Evolutionary conservation across 169 alveolate genomes (phyloP).

Genomic region (Eimeria necatrix): DNA sequence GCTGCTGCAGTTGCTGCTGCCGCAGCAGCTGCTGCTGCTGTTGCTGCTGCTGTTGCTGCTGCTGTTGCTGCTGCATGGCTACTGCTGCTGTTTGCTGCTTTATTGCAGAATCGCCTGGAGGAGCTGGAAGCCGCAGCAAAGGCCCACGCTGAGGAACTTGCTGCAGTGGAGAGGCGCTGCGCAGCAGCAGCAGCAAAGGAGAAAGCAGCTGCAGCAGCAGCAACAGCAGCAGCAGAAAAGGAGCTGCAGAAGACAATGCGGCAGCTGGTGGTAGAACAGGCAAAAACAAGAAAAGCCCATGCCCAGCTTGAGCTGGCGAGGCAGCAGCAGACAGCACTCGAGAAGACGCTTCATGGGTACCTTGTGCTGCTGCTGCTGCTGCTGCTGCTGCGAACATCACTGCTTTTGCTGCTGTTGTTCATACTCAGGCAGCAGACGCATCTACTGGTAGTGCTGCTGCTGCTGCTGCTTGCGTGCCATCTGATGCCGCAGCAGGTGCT

Average conservation of each 20-base stretch:
- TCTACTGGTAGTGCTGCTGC: background rate
- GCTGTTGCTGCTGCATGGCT: background rate
- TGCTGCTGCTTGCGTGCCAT: background rate
- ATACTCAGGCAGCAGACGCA: background rate
- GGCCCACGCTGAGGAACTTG: conserved; percentile 4
- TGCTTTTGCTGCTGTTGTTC: background rate
- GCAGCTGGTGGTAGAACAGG: conserved; percentile 43
- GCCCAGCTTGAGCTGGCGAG: conserved; percentile 13
- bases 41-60: conserved; percentile 9
- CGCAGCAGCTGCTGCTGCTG: background rate
- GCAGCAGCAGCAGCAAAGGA: conserved; percentile 26
- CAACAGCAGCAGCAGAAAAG: conserved; percentile 36
- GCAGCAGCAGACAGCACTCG: background rate
- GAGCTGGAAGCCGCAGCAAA: conserved; percentile 21
- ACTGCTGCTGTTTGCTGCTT: background rate
- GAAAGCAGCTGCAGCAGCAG: conserved; percentile 53
- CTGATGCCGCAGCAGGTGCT: background rate
- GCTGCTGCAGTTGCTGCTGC: conserved; percentile 1
- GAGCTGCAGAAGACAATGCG: conserved; percentile 32
- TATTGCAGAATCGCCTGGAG: conserved; percentile 24
- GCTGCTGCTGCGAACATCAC: background rate
- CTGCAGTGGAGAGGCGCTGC: conserved; percentile 36
- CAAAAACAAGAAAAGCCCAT: conserved; percentile 20
- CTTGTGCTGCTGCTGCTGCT: conserved; percentile 20
- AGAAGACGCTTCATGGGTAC: conserved; percentile 28